Conservation (phyloP, 106 monocot genomes). For the Dendrobium huoshanense region DNA sequence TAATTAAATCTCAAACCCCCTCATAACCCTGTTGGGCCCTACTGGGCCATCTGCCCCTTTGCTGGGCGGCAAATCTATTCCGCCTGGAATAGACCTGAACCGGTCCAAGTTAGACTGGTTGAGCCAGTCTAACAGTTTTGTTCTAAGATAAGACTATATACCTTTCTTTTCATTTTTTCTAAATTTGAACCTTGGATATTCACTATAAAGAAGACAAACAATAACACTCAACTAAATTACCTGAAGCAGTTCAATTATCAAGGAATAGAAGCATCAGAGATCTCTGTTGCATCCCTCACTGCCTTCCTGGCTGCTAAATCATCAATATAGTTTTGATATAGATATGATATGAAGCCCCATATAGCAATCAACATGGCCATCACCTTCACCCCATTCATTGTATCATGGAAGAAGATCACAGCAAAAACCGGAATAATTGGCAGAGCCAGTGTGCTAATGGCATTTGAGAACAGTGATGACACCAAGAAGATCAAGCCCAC, state of each 20-base stretch:
- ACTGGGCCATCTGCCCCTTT: too few species aligned
- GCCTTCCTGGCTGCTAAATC: constrained; percentile 9
- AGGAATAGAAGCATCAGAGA: constrained; percentile 1
- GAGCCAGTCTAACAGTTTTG: too few species aligned
- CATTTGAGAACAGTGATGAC: constrained; percentile 36
- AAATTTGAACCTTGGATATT: too few species aligned
- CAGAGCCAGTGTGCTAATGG: constrained; percentile 21
- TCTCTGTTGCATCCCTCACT: not conserved
- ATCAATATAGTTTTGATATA: constrained; percentile 38
- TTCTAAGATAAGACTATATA: too few species aligned
- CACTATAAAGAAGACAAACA: too few species aligned
- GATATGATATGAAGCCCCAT: constrained; percentile 32
- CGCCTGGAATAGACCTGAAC: too few species aligned
- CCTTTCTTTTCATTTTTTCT: too few species aligned
- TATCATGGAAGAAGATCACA: constrained; percentile 35
- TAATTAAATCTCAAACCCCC: too few species aligned
- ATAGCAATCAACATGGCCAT: constrained; percentile 36
- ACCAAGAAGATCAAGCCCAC: constrained; percentile 26
- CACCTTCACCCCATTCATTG: constrained; percentile 34
- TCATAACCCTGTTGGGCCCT: too few species aligned
- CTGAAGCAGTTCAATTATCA: not conserved
- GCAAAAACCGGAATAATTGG: constrained; percentile 30
- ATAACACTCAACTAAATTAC: too few species aligned
- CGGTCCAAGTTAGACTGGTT: too few species aligned
- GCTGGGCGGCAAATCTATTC: too few species aligned